phyloP scores from a whole-genome alignment of 2,329 filamentous ascomycete genomes.

The Ascochyta viciae-villosae region DNA sequence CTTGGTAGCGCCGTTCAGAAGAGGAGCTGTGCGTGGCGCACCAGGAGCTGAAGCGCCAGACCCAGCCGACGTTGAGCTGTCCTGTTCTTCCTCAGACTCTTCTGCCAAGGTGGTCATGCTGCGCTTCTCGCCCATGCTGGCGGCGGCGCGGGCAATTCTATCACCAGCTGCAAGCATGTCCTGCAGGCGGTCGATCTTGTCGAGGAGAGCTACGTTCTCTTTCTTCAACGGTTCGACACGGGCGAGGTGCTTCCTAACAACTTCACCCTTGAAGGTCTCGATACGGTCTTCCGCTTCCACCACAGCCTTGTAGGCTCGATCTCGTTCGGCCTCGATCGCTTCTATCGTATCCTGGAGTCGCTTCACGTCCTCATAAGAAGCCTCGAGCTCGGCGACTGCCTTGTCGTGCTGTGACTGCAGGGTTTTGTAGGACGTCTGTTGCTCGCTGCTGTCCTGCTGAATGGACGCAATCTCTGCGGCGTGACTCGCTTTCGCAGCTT shows the following conservation, averaged over 20 bases:
- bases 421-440: conserved; percentile 23
- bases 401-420: conserved; percentile 31
- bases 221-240: conserved; percentile 44
- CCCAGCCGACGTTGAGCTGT: neutral
- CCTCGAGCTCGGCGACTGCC: conserved; percentile 10
- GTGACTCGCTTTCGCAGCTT: conserved; percentile 28
- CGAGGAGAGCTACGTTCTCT: conserved; percentile 38
- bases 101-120: conserved; percentile 41
- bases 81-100: conserved; percentile 35
- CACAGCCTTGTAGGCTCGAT: conserved; percentile 27
- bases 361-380: conserved; percentile 16
- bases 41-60: conserved; percentile 1
- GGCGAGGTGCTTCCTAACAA: conserved; percentile 46
- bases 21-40: conserved; percentile 4
- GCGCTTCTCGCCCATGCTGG: conserved; percentile 44
- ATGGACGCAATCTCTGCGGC: conserved; percentile 30
- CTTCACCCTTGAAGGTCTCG: conserved; percentile 46
- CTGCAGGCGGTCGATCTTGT: conserved; percentile 45
- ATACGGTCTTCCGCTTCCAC: conserved; percentile 43
- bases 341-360: conserved; percentile 23
- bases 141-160: conserved; percentile 45
- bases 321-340: conserved; percentile 27
- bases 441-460: conserved; percentile 25
- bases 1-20: conserved; percentile 17
- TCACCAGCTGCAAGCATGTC: conserved; percentile 46